These are phyloP conservation scores for Paecilomyces sp. DNA, from an alignment of 2,329 filamentous ascomycete genomes.

Conservation along the genomic window DNA sequence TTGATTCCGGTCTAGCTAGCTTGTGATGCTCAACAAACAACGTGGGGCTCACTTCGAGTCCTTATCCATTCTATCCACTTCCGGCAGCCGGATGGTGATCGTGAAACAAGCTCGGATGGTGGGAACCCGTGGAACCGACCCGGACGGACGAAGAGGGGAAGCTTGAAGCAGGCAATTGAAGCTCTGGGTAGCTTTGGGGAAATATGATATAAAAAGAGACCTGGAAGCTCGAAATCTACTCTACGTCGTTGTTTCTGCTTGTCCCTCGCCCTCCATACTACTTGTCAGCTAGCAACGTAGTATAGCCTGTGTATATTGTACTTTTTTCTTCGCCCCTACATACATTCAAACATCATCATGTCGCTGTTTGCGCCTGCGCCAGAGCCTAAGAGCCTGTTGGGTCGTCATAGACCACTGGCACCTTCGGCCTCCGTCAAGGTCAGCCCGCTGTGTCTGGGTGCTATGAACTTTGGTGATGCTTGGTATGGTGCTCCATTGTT, in stretches of 20 bases:
- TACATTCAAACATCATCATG: neutral
- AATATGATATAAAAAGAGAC: neutral
- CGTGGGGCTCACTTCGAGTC: neutral
- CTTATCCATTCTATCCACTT: neutral
- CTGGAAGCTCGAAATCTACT: neutral
- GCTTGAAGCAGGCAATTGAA: neutral
- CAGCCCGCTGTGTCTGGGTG: constrained; percentile 47
- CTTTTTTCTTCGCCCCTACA: neutral
- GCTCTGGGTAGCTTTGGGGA: neutral
- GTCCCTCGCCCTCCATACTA: neutral
- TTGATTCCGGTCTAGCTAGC: neutral
- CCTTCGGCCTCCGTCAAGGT: constrained; percentile 47
- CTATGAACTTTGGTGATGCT: constrained; percentile 49
- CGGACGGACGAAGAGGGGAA: neutral
- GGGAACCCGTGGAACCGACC: neutral
- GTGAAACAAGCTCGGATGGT: neutral
- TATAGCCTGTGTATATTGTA: neutral
- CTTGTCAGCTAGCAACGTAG: neutral
- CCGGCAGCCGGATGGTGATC: neutral
- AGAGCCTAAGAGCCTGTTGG: constrained; percentile 27
- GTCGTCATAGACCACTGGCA: constrained; percentile 46
- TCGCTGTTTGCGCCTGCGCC: neutral
- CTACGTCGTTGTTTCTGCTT: neutral
- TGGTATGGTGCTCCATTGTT: constrained; percentile 23
- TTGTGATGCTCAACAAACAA: neutral